A percentile compares a stretch with the other conserved stretches of the same genome.
These are phyloP conservation scores for Alternaria ethzedia DNA, from an alignment of 2,329 filamentous ascomycete species.

Conservation along the genomic window DNA sequence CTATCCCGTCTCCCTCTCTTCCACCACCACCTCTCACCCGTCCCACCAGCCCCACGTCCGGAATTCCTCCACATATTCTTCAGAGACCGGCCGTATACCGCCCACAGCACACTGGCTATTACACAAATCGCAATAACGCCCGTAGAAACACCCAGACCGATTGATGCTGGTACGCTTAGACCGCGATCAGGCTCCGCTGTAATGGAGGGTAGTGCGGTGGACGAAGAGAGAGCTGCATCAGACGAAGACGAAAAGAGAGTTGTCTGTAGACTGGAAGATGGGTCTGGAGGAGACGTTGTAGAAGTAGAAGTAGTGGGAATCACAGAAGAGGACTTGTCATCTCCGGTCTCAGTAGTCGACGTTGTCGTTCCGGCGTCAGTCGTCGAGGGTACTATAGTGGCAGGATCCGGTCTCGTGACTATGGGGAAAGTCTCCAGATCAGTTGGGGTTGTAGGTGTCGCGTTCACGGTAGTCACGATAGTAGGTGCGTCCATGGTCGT, in stretches of 20 bases:
- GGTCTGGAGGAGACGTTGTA: not conserved
- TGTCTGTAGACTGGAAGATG: not conserved
- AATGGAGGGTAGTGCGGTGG: not conserved
- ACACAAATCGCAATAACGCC: not conserved
- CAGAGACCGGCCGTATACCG: not conserved
- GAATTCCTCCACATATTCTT: not conserved
- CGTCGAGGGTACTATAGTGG: not conserved
- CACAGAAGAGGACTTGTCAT: not conserved
- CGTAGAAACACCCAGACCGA: constrained; percentile 2
- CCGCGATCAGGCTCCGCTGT: not conserved
- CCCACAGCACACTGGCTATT: not conserved
- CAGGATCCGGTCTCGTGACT: not conserved
- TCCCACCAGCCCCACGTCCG: not conserved
- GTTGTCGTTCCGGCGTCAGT: not conserved
- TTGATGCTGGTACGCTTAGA: not conserved
- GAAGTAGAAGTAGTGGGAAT: not conserved
- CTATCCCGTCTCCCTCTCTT: not conserved
- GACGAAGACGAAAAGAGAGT: not conserved
- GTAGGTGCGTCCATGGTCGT: not conserved
- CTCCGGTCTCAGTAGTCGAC: not conserved
- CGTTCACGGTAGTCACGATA: not conserved
- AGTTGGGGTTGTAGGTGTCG: not conserved
- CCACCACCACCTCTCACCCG: not conserved
- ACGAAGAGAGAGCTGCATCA: not conserved
- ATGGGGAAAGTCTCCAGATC: not conserved